Base-by-base conservation (phyloP, 1,284 basidiomycete genomes). In the Sporisorium reilianum region DNA sequence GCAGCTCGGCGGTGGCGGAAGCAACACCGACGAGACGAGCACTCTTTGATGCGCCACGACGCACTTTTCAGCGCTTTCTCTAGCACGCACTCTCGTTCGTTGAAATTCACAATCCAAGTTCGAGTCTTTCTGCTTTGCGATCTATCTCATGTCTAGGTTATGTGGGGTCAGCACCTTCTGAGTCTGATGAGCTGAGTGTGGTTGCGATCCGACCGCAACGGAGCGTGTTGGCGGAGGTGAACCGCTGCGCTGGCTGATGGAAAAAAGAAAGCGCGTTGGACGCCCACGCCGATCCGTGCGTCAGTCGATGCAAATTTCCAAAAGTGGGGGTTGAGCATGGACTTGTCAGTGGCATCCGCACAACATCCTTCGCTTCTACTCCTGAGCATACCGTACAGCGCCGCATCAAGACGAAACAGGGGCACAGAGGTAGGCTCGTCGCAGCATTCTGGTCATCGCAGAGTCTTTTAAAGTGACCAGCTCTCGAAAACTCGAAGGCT, bases 1-100 rank as follows among this genome's bases (percentile, higher is more conserved):
- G 58, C 71, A 68, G 49, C 65, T 74, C 48, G 71, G 55, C 23
- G 42, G 45, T 28, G 52, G 45, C 32, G 57, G 16, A 20, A 41
- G n/a, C 38, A 41, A 64, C 30, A 60, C 46, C 25, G 67, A 69
- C 18, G 66, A 60, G 9, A 62, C 56, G 28, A 53, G 58, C 42
- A 69, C 67, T 10, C 67, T 69, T 12, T 69, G 41, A 62, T 12
- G 22, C 34, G 32, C 25, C 0, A n/a, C 38, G n/a, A n/a, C 36
- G 36, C 32, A 1, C 9, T 5, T 22, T 12, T 22, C 23, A 56
- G 11, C 41, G 22, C 20, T 45, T 12, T 16, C n/a, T 55, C 28
- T 42, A 11, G 28, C 16, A 18, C 23, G 42, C 51, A 25, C 16
- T 34, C 4, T 34, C 18, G 38, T 23, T 34, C 12, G 38, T 40